A percentile compares a stretch with the other conserved stretches of the same genome.
Evolutionary conservation across 139 green algal genomes (phyloP).

Genomic region (Coelastrella sp.): DNA sequence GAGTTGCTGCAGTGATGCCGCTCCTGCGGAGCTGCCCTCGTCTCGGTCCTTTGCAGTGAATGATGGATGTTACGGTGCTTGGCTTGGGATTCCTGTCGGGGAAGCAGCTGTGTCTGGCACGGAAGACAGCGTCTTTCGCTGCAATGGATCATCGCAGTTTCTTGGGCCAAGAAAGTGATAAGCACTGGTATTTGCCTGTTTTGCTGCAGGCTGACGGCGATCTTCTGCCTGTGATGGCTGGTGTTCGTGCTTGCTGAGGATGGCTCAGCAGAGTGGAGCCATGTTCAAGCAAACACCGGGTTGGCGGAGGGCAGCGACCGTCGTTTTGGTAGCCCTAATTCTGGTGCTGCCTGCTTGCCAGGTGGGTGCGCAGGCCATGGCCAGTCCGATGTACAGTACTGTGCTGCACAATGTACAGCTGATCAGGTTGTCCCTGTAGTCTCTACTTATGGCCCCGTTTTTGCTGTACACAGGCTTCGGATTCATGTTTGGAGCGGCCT

Average conservation of each 20-base stretch:
- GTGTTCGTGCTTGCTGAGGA: not conserved
- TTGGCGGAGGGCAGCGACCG: too few species aligned
- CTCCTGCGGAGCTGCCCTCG: too few species aligned
- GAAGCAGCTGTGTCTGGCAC: not conserved
- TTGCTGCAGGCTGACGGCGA: too few species aligned
- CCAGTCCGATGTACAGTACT: not conserved
- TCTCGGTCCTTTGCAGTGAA: too few species aligned
- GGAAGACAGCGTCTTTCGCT: not conserved
- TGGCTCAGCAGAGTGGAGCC: not conserved
- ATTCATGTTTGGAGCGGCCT: conserved; percentile 28
- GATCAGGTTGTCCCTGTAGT: too few species aligned
- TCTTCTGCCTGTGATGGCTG: not conserved
- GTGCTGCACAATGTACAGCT: not conserved
- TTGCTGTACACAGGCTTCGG: too few species aligned
- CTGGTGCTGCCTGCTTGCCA: not conserved
- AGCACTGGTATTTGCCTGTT: not conserved
- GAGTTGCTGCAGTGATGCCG: too few species aligned
- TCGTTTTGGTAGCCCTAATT: not conserved
- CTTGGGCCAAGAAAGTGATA: not conserved
- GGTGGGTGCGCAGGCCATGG: not conserved
- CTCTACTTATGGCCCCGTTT: too few species aligned
- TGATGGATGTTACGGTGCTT: not conserved
- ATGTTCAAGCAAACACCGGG: not conserved
- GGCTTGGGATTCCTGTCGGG: not conserved
- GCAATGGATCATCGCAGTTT: not conserved